These are phyloP conservation scores for Beauveria asiatica DNA, from an alignment of 2,329 filamentous ascomycete genomes.

Conservation along the genomic window DNA sequence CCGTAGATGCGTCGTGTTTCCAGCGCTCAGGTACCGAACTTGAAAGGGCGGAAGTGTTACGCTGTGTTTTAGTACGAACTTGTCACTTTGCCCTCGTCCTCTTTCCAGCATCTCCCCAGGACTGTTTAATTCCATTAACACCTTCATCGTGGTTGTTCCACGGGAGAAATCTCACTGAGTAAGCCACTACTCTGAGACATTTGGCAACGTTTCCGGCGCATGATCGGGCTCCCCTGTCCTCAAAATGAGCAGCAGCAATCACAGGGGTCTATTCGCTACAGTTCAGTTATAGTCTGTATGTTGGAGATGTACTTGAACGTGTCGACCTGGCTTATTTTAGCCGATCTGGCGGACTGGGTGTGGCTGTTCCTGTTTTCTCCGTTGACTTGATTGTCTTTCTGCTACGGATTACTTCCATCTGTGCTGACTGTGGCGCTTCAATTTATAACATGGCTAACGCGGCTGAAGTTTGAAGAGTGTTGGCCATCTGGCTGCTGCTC, in stretches of 20 bases:
- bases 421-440: not conserved
- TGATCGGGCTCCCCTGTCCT: conserved; percentile 3
- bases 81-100: not conserved
- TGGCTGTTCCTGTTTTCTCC: not conserved
- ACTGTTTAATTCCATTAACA: not conserved
- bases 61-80: not conserved
- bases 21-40: not conserved
- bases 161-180: not conserved
- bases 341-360: not conserved
- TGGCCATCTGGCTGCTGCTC: not conserved
- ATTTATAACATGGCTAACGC: not conserved
- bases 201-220: not conserved
- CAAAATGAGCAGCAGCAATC: not conserved
- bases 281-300: too few species aligned
- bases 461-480: not conserved
- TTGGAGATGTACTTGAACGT: conserved; percentile 8
- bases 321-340: not conserved
- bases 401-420: too few species aligned
- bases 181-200: not conserved
- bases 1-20: not conserved
- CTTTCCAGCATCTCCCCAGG: not conserved
- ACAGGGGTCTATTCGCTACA: not conserved
- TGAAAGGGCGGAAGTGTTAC: not conserved
- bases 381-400: not conserved
- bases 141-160: not conserved